Evolutionary conservation across 495 filamentous ascomycete genomes (phyloP).

Genomic region (Cercophora samala): DNA sequence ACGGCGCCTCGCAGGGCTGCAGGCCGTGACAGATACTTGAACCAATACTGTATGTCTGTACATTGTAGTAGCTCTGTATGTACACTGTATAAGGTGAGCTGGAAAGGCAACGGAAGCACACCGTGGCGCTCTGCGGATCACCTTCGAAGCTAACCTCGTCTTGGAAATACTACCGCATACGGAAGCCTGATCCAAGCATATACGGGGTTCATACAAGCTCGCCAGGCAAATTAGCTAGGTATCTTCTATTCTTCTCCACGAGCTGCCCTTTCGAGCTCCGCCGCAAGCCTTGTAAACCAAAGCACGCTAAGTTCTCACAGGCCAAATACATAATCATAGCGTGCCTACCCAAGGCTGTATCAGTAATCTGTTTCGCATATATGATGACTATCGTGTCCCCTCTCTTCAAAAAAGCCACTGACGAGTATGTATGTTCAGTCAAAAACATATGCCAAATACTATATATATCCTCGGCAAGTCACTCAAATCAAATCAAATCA

Average conservation of each 20-base stretch:
- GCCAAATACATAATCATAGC: not conserved
- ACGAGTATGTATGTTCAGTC: not conserved
- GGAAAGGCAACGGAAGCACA: not conserved
- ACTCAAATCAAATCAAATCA: not conserved
- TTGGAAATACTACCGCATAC: constrained; percentile 19
- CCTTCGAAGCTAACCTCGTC: constrained; percentile 10
- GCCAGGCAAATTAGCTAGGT: constrained; percentile 15
- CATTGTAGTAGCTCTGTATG: not conserved
- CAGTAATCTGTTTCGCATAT: constrained; percentile 9
- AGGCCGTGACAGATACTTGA: not conserved
- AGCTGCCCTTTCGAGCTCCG: constrained; percentile 9
- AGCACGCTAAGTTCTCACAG: not conserved
- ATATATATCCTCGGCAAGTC: not conserved
- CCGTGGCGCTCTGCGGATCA: not conserved
- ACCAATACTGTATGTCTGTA: not conserved
- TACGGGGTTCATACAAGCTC: not conserved
- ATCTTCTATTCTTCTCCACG: not conserved
- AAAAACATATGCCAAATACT: not conserved
- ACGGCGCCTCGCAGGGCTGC: not conserved
- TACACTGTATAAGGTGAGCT: constrained; percentile 1
- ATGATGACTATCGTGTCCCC: not conserved
- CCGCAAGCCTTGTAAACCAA: not conserved
- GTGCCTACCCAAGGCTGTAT: not conserved
- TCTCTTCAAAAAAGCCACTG: not conserved
- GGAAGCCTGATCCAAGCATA: not conserved